Evolutionary conservation across 176 grass and related monocot genomes (phyloP).

Genomic region (Metroxylon sagu): DNA sequence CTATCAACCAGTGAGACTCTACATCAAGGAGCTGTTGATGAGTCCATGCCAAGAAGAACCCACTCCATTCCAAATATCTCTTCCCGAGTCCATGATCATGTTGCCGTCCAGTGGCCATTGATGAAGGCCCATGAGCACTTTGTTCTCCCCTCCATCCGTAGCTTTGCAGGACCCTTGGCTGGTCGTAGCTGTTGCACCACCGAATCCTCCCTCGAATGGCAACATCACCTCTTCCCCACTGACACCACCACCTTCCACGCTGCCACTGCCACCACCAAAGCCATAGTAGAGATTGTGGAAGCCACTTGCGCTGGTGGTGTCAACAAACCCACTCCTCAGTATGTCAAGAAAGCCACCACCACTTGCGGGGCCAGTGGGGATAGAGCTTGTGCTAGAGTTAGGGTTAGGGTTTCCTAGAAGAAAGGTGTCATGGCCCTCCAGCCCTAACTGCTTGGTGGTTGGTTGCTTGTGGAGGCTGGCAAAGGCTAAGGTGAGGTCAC

Average conservation of each 20-base stretch:
- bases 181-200: neutral
- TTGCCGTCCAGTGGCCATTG: neutral
- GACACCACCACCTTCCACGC: neutral
- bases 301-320: neutral
- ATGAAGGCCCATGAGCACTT: slow-evolving; percentile 11
- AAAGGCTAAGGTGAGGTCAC: slow-evolving; percentile 15
- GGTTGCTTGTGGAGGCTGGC: slow-evolving; percentile 2
- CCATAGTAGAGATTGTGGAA: slow-evolving; percentile 10
- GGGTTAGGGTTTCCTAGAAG: neutral
- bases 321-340: slow-evolving; percentile 14
- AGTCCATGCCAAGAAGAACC: slow-evolving; percentile 27
- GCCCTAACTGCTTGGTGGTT: neutral
- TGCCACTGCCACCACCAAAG: slow-evolving; percentile 8
- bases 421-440: neutral
- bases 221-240: neutral
- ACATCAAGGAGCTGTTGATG: slow-evolving; percentile 24
- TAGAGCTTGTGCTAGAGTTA: neutral
- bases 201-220: neutral
- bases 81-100: neutral
- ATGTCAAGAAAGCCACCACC: slow-evolving; percentile 22
- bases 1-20: neutral
- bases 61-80: slow-evolving; percentile 1
- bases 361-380: neutral
- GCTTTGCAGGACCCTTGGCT: slow-evolving; percentile 10
- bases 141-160: neutral